Percentiles rank a stretch among this genome's conserved stretches.
Conservation (phyloP, 2,329 filamentous ascomycete species). For the Chalaropsis thielavioides region DNA sequence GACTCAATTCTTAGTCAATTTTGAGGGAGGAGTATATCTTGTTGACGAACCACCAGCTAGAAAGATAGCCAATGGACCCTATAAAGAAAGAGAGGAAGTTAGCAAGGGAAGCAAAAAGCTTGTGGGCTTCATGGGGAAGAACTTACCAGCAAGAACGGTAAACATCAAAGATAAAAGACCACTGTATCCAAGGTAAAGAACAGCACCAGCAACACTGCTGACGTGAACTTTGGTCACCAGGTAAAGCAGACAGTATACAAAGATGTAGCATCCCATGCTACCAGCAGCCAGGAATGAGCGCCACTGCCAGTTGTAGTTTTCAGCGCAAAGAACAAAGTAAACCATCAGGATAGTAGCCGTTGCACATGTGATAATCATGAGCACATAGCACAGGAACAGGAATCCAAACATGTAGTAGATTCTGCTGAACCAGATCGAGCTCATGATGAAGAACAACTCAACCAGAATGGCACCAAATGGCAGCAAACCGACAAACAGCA, state of each 20-base stretch:
- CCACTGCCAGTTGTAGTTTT: slow-evolving; percentile 99
- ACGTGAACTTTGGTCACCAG: slow-evolving; percentile 80
- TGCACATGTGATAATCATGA: slow-evolving; percentile 92
- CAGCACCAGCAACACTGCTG: slow-evolving; percentile 67
- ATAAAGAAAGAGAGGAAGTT: slow-evolving; percentile 16
- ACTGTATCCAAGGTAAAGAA: slow-evolving; percentile 89
- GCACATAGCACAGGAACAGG: slow-evolving; percentile 88
- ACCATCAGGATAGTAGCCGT: slow-evolving; percentile 87
- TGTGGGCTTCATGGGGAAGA: neutral
- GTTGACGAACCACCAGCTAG: slow-evolving; percentile 85
- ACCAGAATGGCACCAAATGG: slow-evolving; percentile 96
- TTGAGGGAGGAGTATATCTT: slow-evolving; percentile 98
- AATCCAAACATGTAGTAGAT: slow-evolving; percentile 99
- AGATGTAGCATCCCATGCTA: slow-evolving; percentile 82
- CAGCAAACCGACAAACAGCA: slow-evolving; percentile 80
- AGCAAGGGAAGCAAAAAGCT: neutral
- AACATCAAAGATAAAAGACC: slow-evolving; percentile 78
- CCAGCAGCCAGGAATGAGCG: slow-evolving; percentile 83
- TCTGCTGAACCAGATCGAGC: slow-evolving; percentile 93
- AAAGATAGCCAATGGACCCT: slow-evolving; percentile 93
- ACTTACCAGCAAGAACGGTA: slow-evolving; percentile 83
- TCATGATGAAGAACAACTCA: slow-evolving; percentile 99
- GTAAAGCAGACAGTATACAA: slow-evolving; percentile 79
- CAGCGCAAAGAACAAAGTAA: slow-evolving; percentile 88
- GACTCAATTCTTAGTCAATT: slow-evolving; percentile 51